Percentiles rank a stretch among this genome's conserved stretches.
Evolutionary conservation across 495 filamentous ascomycete species (phyloP).

Genomic region (Niebla homalea): DNA sequence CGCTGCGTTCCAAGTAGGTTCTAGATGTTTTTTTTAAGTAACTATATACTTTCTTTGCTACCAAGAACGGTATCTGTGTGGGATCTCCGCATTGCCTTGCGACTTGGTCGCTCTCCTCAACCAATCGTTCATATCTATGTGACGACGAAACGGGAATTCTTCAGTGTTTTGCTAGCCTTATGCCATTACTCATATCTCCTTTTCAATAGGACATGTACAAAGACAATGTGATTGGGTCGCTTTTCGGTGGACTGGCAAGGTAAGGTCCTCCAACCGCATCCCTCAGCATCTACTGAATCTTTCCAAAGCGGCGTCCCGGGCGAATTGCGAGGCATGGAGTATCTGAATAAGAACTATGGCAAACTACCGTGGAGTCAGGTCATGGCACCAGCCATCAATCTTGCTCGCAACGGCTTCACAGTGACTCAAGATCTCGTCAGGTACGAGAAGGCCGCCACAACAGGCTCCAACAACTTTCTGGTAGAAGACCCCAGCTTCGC

Average conservation of each 20-base stretch:
- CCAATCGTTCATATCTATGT: too few relatives aligned
- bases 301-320: constrained; percentile 58
- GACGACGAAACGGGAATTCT: too few relatives aligned
- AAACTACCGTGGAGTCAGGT: constrained; percentile 55
- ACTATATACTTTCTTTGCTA: background rate
- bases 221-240: constrained; percentile 35
- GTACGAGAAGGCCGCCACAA: constrained; percentile 44
- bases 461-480: constrained; percentile 44
- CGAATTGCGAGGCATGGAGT: constrained; percentile 64
- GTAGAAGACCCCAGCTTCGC: constrained; percentile 64
- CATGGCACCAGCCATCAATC: constrained; percentile 55
- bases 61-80: background rate
- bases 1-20: constrained; percentile 40
- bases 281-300: background rate
- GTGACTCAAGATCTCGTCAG: constrained; percentile 55
- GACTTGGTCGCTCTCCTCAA: too few relatives aligned
- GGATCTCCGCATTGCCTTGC: too few relatives aligned
- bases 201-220: constrained; percentile 54
- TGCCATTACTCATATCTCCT: too few relatives aligned
- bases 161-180: too few relatives aligned
- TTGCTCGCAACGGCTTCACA: constrained; percentile 63
- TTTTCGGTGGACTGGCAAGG: constrained; percentile 54
- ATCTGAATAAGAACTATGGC: constrained; percentile 63
- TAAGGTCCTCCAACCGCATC: constrained; percentile 10
- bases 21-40: background rate